Percentiles rank a stretch among this genome's conserved stretches.
Conservation (phyloP, 2,329 filamentous ascomycete species). For the Colletotrichum scovillei region DNA sequence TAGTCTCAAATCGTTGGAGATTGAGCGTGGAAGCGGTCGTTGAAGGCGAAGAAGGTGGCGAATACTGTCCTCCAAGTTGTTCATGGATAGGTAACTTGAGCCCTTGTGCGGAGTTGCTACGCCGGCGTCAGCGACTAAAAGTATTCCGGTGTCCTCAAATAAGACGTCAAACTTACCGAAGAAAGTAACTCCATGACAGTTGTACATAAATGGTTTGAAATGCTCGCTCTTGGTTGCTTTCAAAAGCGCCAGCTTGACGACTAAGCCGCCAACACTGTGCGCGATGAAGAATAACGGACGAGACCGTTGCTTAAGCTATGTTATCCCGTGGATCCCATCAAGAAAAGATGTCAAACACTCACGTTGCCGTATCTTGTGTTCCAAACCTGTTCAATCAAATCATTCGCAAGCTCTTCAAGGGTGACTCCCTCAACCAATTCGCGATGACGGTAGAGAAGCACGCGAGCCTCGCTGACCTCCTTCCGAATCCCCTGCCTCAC, state of each 20-base stretch:
- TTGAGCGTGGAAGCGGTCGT: constrained; percentile 58
- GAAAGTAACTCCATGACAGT: constrained; percentile 71
- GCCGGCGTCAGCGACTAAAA: constrained; percentile 23
- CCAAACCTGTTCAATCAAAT: constrained; percentile 57
- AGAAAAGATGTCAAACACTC: constrained; percentile 33
- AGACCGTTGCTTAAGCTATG: constrained; percentile 40
- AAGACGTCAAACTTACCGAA: constrained; percentile 55
- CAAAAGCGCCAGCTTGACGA: constrained; percentile 67
- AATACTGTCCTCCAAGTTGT: constrained; percentile 65
- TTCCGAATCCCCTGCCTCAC: constrained; percentile 63
- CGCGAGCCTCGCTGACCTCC: constrained; percentile 58
- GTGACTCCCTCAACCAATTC: constrained; percentile 53
- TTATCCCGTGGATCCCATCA: background rate
- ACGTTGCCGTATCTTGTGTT: constrained; percentile 46
- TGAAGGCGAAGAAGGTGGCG: constrained; percentile 63
- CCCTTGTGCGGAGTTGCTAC: constrained; percentile 70
- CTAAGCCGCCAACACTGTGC: constrained; percentile 70
- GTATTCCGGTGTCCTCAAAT: background rate
- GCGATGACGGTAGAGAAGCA: constrained; percentile 64
- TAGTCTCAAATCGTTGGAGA: constrained; percentile 63
- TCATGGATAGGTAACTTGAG: constrained; percentile 71
- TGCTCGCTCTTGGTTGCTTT: constrained; percentile 53
- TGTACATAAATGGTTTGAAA: constrained; percentile 59
- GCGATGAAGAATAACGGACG: constrained; percentile 70
- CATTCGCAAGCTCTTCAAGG: constrained; percentile 57